Percentiles rank a stretch among this genome's conserved stretches.
phyloP scores from a whole-genome alignment of 2,329 filamentous ascomycete genomes.

The Fusarium keratoplasticum region DNA sequence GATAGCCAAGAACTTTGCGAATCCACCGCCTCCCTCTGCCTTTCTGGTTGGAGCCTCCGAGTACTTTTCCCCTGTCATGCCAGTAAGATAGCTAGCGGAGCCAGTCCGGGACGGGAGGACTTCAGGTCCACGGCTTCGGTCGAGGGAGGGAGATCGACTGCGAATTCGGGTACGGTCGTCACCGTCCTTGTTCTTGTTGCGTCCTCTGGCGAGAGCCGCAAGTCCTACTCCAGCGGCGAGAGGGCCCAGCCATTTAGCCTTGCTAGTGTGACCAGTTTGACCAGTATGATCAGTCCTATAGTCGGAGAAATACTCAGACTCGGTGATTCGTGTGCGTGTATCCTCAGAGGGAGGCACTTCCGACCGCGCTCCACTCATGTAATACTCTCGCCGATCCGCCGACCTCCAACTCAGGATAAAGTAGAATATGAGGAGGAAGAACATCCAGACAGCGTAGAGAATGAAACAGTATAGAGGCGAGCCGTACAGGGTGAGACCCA shows the following conservation, averaged over 20 bases:
- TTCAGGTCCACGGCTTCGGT: slow-evolving; percentile 57
- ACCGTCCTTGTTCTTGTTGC: slow-evolving; percentile 55
- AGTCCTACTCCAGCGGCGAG: slow-evolving; percentile 64
- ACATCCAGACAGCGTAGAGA: slow-evolving; percentile 83
- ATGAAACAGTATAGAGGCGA: slow-evolving; percentile 89
- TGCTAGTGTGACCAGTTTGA: slow-evolving; percentile 35
- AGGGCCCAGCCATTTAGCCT: slow-evolving; percentile 62
- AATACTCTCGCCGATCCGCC: slow-evolving; percentile 65
- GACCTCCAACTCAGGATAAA: slow-evolving; percentile 82
- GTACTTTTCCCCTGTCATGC: slow-evolving; percentile 66
- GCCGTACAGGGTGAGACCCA: slow-evolving; percentile 92
- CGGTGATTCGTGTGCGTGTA: slow-evolving; percentile 53
- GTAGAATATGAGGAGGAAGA: slow-evolving; percentile 77
- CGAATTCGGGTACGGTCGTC: slow-evolving; percentile 55
- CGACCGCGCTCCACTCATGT: slow-evolving; percentile 68
- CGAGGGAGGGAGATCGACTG: slow-evolving; percentile 53
- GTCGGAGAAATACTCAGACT: slow-evolving; percentile 54
- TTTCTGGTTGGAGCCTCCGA: slow-evolving; percentile 58
- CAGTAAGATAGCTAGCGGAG: slow-evolving; percentile 69
- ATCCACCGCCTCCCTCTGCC: slow-evolving; percentile 59
- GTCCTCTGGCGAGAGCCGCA: slow-evolving; percentile 58
- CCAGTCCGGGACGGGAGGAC: slow-evolving; percentile 63
- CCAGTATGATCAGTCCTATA: slow-evolving; percentile 46
- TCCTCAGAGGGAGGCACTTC: slow-evolving; percentile 63
- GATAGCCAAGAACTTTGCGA: slow-evolving; percentile 70